Evolutionary conservation across 495 filamentous ascomycete species (phyloP), one percentile per base, ranked within the genome.

Genomic region (Penicillium odoratum): DNA sequence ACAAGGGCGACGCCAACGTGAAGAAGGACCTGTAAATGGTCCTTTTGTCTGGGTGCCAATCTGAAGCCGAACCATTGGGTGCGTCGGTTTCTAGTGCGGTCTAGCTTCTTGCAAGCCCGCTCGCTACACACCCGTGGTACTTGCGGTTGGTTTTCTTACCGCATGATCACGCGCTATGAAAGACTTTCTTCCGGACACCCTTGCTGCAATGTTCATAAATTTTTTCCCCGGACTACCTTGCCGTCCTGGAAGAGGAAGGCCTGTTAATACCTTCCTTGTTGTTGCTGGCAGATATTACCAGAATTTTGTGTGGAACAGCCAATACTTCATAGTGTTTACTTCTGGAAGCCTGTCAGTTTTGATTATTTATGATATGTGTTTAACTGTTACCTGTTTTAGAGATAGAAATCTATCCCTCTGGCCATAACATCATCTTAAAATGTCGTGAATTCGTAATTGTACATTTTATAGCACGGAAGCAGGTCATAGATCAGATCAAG

Each of bases 21-120:
- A 89, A 86, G 80, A 93, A 93, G 80, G 81, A 85, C 61, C 78
- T 83, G 72, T 92, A 85, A 74, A 67, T 30, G 48, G 42, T 40
- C 30, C 47, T 33, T 49, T 42, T 13, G 6, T n/a, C 42, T 47
- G 45, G 15, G 49, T 40, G 6, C 38, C 38, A 40, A 40, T n/a
- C 38, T 40, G 5, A 15, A 6, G 13, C 38, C 11, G 13, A 15
- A 10, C 31, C 31, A 10, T 33, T 33, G 9, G 31, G 5, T 33
- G 13, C 7, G 15, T 38, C 34, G 10, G 10, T 7, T 40, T 15
- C 4, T 40, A 40, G 38, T 13, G 38, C 16, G 38, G 13, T 5
- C 1, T 16, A 26, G 18, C 9, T 26, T 47, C 18, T 47, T 47
- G 9, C 11, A 26, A 5, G 21, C 13, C 10, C 18, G 45, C 45